Evolutionary conservation across 2,329 filamentous ascomycete species (phyloP), one percentile per base, ranked within the genome.

Genomic region (Aspergillus sp.): DNA sequence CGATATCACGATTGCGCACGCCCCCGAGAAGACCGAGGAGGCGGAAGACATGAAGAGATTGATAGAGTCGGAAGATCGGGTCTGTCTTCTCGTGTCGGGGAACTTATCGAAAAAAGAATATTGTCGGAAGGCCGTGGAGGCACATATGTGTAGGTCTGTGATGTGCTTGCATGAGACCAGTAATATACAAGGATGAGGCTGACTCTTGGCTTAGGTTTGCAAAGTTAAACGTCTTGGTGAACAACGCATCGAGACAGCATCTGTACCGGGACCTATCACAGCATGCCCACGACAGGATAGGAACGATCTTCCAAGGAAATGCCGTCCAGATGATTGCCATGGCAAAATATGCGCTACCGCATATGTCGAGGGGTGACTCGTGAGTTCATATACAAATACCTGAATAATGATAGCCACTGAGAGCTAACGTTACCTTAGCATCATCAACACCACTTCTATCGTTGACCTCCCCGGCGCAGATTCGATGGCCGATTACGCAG

Each of bases 321-420:
- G 82, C 87, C 32, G 65, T 85, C 9, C 79, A 82, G 56, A 85
- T 86, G 76, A 84, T 87, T 66, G 83, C 83, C n/a, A 75, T 87
- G 61, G 82, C 82, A 5, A 87, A 87, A 67, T 86, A 80, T 61
- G 77, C 83, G 0, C 69, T 87, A 7, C 80, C 80, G 5, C 80
- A 86, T 63, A 84, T 87, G 83, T 75, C 79, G 57, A 77, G 74
- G 54, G 82, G 83, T 4, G 73, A 74, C 50, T 79, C 76, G 79
- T 80, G 62, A 62, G 78, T 73, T 32, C 2, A 12, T 12, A n/a
- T 42, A 7, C 36, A 42, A 4, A 36, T 42, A 42, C 12, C n/a
- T 16, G 4, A 5, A 36, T 16, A 2, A 10, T 16, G 4, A 24
- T 42, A 31, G 18, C 9, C 24, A 24, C 24, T 24, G 4, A 6